Evolutionary conservation across 2,329 filamentous ascomycete genomes (phyloP).

Genomic region (Ophiocordyceps camponoti-rufipedis): DNA sequence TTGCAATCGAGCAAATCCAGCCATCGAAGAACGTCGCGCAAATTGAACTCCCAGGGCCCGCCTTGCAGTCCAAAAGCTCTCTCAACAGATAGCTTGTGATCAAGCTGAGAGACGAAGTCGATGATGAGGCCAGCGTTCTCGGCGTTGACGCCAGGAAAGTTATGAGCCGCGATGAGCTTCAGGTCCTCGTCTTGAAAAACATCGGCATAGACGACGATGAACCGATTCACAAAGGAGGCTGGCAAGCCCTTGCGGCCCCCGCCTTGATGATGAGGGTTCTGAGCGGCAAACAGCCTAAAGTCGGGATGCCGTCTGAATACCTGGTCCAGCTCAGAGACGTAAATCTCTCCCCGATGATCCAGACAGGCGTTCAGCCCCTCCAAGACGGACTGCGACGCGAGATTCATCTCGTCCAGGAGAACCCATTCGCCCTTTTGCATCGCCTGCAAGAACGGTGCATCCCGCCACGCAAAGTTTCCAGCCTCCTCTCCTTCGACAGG

Average conservation of each 20-base stretch:
- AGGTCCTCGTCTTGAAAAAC: constrained; percentile 70
- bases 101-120: constrained; percentile 62
- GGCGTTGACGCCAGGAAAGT: constrained; percentile 46
- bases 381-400: constrained; percentile 89
- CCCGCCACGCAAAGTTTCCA: constrained; percentile 85
- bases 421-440: constrained; percentile 98
- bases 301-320: constrained; percentile 77
- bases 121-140: constrained; percentile 51
- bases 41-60: constrained; percentile 89
- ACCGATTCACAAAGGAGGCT: constrained; percentile 92
- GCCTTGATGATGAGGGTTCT: constrained; percentile 95
- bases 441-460: constrained; percentile 84
- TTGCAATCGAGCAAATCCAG: constrained; percentile 40
- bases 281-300: constrained; percentile 90
- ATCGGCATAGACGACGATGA: constrained; percentile 94
- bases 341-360: constrained; percentile 89
- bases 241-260: constrained; percentile 89
- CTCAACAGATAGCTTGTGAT: constrained; percentile 46
- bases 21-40: constrained; percentile 83
- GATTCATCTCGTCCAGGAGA: constrained; percentile 92
- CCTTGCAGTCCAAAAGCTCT: constrained; percentile 42
- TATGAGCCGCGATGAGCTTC: constrained; percentile 59
- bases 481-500: constrained; percentile 84
- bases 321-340: constrained; percentile 86
- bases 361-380: constrained; percentile 94